Base-by-base conservation (phyloP, 1,284 basidiomycete genomes). In the Apiotrichum mycotoxinovorans region DNA sequence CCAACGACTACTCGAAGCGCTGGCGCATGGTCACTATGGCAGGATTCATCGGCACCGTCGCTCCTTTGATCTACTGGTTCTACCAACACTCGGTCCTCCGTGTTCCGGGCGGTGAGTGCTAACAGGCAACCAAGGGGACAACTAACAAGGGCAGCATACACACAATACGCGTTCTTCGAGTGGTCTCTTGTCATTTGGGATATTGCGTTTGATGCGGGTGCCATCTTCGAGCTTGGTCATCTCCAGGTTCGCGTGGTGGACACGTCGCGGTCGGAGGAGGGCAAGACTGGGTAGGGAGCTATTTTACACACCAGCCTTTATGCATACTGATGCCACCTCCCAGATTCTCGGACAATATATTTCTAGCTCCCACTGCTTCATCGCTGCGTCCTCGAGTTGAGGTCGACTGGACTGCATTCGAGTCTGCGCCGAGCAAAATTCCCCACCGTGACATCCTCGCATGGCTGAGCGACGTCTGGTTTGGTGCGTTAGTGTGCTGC, bases 171-270 rank as follows among this genome's bases (percentile, higher is more conserved):
- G 50, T 86, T 93, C 72, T 88, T 90, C 63, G 91, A 95, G 75
- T 95, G 91, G 91, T 80, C 80, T 2, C 83, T 94, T 49, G 90
- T 94, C 45, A 69, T 88, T 52, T 82, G 87, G 59, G 91, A 95
- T 62, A 80, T 94, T 26, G 65, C 84, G 17, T 94, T 86, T 65
- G 91, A 94, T 71, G 85, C 88, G 0, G 74, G 86, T 11, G 72
- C 83, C 0, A 82, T 82, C 51, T 74, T 80, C 20, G 89, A 92
- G 64, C 83, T 92, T 56, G 56, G 41, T 41, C 57, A 59, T 42
- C 55, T 62, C 34, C 61, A 59, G 52, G 33, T 62, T n/a, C 57
- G 52, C 33, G 40, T 62, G 35, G 40, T 62, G 14, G 61, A 62
- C 57, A 59, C 57, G 42, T 52, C 54, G 41, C 56, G 56, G 11